phyloP scores from a whole-genome alignment of 495 filamentous ascomycete species.

The Penicillium bialowiezense region DNA sequence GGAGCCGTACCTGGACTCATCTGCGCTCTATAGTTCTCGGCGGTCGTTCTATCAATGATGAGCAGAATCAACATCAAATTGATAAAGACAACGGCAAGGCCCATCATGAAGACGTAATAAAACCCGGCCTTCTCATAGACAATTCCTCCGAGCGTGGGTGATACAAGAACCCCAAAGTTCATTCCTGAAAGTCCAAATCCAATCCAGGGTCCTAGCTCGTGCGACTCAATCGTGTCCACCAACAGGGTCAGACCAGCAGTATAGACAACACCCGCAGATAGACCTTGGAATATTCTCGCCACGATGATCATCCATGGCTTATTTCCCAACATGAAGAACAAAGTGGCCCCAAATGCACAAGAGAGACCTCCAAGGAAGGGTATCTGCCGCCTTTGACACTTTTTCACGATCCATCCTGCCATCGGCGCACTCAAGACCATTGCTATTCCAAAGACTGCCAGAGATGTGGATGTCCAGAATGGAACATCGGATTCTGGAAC shows the following conservation, averaged over 20 bases:
- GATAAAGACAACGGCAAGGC: background rate
- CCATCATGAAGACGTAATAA: conserved; percentile 6
- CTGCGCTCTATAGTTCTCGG: background rate
- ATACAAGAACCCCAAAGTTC: conserved; percentile 7
- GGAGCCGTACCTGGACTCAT: background rate
- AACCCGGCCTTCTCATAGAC: conserved; percentile 6
- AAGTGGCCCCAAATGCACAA: conserved; percentile 1
- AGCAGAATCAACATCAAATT: conserved; percentile 1
- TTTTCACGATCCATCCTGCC: conserved; percentile 3
- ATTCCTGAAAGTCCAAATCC: conserved; percentile 7
- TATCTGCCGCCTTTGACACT: conserved; percentile 1
- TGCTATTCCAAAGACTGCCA: conserved; percentile 1
- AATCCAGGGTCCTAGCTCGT: conserved; percentile 9
- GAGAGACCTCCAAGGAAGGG: conserved; percentile 1
- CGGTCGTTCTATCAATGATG: conserved; percentile 3
- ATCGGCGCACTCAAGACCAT: conserved; percentile 1
- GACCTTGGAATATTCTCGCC: conserved; percentile 3
- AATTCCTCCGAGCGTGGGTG: conserved; percentile 3
- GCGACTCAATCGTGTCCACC: conserved; percentile 8
- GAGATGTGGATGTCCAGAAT: conserved; percentile 6
- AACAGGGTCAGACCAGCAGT: conserved; percentile 8
- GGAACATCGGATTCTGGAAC: conserved; percentile 1
- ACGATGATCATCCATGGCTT: conserved; percentile 3
- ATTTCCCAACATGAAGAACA: conserved; percentile 1
- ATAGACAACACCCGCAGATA: conserved; percentile 3